Conservation (phyloP, 495 filamentous ascomycete species). For the Annulohypoxylon nitens region DNA sequence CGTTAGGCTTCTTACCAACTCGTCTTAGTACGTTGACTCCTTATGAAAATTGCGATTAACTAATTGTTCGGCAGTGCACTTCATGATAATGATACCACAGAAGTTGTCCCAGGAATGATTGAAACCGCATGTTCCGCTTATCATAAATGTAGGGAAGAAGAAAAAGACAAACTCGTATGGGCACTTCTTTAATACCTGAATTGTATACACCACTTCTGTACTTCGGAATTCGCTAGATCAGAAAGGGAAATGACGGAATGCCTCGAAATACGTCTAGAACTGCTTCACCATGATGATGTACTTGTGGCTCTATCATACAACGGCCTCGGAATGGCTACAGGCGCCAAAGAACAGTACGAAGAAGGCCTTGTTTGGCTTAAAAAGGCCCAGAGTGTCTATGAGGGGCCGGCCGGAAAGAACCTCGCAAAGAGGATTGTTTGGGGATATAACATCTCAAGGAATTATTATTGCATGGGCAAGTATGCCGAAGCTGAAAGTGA, state of each 20-base stretch:
- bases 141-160: slow-evolving; percentile 6
- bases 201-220: slow-evolving; percentile 29
- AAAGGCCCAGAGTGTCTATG: slow-evolving; percentile 24
- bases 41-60: neutral
- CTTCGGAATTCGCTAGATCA: slow-evolving; percentile 21
- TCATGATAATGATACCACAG: slow-evolving; percentile 31
- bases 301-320: slow-evolving; percentile 25
- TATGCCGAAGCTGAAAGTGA: slow-evolving; percentile 15
- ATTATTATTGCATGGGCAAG: slow-evolving; percentile 32
- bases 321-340: slow-evolving; percentile 21
- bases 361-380: slow-evolving; percentile 27
- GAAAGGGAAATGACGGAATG: slow-evolving; percentile 31
- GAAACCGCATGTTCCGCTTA: slow-evolving; percentile 25
- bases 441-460: slow-evolving; percentile 29
- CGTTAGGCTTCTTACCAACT: slow-evolving; percentile 22
- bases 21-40: slow-evolving; percentile 11
- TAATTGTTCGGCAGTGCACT: slow-evolving; percentile 13
- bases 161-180: slow-evolving; percentile 17
- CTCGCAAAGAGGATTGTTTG: slow-evolving; percentile 25
- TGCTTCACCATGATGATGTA: slow-evolving; percentile 22
- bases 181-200: slow-evolving; percentile 21
- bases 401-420: slow-evolving; percentile 15
- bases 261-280: slow-evolving; percentile 18
- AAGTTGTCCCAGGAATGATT: slow-evolving; percentile 15
- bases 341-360: slow-evolving; percentile 24